Evolutionary conservation across 345 rosid genomes (phyloP).

Genomic region (Populus euphratica): DNA sequence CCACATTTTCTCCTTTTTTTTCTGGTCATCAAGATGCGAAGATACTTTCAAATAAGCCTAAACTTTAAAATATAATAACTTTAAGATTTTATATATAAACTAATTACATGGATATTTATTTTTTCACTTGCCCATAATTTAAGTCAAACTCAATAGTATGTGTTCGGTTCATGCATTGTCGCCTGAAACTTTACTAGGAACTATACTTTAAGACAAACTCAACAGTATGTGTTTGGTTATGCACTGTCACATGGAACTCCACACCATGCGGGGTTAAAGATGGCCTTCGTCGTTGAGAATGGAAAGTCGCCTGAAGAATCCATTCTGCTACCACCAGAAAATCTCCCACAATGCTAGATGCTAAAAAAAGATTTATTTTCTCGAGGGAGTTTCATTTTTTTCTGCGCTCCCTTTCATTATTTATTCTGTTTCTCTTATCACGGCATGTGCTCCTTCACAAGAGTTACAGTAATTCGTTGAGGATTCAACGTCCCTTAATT

Average conservation of each 20-base stretch:
- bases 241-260: conserved; percentile 16
- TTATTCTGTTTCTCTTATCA: neutral
- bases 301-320: conserved; percentile 42
- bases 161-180: neutral
- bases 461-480: conserved; percentile 24
- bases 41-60: no score
- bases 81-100: no score
- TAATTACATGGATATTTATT: no score
- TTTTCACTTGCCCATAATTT: no score
- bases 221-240: neutral
- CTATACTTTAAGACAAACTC: no score
- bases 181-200: neutral
- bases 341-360: conserved; percentile 45
- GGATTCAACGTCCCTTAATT: neutral
- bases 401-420: neutral
- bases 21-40: rapidly evolving
- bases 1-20: no score
- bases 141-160: no score
- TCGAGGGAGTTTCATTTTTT: neutral
- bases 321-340: conserved; percentile 45
- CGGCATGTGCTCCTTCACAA: neutral
- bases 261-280: conserved; percentile 55
- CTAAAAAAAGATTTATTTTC: conserved; percentile 3
- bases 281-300: conserved; percentile 55
- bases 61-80: no score